A percentile compares a stretch with the other conserved stretches of the same genome.
These are phyloP conservation scores for Penicillium sp. DNA, from an alignment of 2,329 filamentous ascomycete genomes.

Conservation along the genomic window DNA sequence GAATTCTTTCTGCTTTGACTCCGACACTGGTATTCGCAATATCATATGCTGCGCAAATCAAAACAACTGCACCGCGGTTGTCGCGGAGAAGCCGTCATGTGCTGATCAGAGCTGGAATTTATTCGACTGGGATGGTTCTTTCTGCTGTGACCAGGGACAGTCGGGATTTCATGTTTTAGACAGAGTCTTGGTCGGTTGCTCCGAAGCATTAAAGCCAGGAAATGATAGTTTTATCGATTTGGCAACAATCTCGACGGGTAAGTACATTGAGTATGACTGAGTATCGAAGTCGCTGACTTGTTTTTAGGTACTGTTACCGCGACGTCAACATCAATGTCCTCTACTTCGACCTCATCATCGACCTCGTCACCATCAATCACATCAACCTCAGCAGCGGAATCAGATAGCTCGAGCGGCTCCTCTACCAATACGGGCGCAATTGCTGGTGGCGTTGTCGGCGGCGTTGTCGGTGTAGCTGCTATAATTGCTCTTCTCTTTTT, in stretches of 20 bases:
- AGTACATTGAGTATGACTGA: neutral
- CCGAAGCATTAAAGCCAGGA: neutral
- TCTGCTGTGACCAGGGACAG: neutral
- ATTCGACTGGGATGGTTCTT: neutral
- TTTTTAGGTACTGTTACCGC: too few species aligned
- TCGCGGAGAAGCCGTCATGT: neutral
- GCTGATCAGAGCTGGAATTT: neutral
- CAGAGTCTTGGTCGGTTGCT: neutral
- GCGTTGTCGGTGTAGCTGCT: neutral
- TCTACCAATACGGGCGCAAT: neutral
- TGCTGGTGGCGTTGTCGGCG: neutral
- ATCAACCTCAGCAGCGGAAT: neutral
- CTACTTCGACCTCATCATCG: neutral
- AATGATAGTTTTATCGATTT: neutral
- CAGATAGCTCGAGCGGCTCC: neutral
- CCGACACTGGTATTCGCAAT: neutral
- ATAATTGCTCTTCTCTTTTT: neutral
- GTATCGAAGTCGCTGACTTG: neutral
- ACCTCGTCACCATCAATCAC: neutral
- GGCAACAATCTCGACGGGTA: neutral
- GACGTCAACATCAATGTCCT: neutral
- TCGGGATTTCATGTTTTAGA: neutral
- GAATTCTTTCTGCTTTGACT: neutral
- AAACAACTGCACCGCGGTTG: neutral
- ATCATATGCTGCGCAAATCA: neutral